Conservation (phyloP, 2,329 filamentous ascomycete species). For the Coniella lustricola region DNA sequence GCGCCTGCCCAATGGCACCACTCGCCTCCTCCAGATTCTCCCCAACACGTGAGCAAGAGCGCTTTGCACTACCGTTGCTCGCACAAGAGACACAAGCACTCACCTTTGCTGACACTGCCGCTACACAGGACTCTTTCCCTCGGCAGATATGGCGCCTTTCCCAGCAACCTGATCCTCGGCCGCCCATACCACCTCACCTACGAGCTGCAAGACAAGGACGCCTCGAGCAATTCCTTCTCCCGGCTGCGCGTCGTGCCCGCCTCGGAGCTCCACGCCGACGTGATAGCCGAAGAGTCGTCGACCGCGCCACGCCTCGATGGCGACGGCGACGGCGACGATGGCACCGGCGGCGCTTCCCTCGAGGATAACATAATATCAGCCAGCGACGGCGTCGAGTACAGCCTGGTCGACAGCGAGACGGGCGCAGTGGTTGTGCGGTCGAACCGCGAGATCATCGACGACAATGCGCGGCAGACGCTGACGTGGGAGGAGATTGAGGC, state of each 20-base stretch:
- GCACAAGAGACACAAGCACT: slow-evolving; percentile 3
- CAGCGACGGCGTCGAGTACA: slow-evolving; percentile 37
- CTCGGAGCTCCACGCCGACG: slow-evolving; percentile 75
- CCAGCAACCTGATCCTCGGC: slow-evolving; percentile 82
- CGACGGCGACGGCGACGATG: too few relatives aligned
- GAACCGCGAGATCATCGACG: slow-evolving; percentile 53
- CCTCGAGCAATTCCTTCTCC: slow-evolving; percentile 53
- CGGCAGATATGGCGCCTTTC: slow-evolving; percentile 88
- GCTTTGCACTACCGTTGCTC: slow-evolving; percentile 2
- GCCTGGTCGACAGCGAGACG: slow-evolving; percentile 37
- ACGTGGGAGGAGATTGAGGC: slow-evolving; percentile 70
- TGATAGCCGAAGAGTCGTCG: slow-evolving; percentile 46
- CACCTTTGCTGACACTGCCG: neutral
- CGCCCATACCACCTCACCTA: slow-evolving; percentile 88
- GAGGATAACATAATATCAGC: slow-evolving; percentile 33
- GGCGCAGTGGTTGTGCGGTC: slow-evolving; percentile 47
- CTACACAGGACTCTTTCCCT: slow-evolving; percentile 67
- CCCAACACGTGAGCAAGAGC: slow-evolving; percentile 49
- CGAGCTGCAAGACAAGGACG: slow-evolving; percentile 69
- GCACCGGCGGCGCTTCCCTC: slow-evolving; percentile 33
- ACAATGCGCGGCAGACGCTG: slow-evolving; percentile 65
- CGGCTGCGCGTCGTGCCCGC: slow-evolving; percentile 72
- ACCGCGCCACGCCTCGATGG: slow-evolving; percentile 27
- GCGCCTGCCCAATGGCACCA: slow-evolving; percentile 50
- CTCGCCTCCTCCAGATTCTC: slow-evolving; percentile 49